Evolutionary conservation across 2,329 filamentous ascomycete species (phyloP).

Genomic region (Trichoderma semiorbis): DNA sequence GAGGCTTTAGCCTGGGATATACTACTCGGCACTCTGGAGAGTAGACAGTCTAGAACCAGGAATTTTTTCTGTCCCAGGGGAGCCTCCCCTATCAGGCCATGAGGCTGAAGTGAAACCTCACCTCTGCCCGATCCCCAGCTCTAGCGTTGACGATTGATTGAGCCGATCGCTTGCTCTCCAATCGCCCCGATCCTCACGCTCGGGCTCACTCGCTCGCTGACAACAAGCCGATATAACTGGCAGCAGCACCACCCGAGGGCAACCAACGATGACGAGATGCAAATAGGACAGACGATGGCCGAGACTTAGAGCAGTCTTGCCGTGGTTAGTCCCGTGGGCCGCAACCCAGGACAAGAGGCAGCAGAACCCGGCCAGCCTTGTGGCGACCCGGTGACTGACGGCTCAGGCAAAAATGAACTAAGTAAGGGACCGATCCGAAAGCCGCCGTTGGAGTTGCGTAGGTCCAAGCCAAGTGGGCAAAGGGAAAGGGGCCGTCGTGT

Average conservation of each 20-base stretch:
- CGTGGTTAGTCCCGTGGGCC: background rate
- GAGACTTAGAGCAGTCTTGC: background rate
- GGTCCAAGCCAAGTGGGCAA: constrained; percentile 1
- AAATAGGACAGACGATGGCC: background rate
- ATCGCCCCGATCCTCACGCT: background rate
- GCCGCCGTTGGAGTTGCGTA: background rate
- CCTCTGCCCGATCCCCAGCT: background rate
- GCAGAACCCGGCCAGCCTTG: background rate
- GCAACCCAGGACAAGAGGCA: background rate
- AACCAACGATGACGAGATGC: background rate
- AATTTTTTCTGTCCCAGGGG: background rate
- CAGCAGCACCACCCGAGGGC: background rate
- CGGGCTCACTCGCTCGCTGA: background rate
- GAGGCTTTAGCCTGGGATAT: background rate
- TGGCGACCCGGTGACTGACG: background rate
- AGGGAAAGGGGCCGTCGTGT: constrained; percentile 8
- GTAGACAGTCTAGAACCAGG: background rate
- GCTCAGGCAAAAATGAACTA: background rate
- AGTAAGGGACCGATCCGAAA: background rate
- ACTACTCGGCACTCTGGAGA: background rate
- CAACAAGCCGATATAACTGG: background rate
- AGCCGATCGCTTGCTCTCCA: constrained; percentile 1
- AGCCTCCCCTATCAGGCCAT: background rate
- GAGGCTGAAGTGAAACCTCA: constrained; percentile 5
- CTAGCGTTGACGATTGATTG: background rate